phyloP scores from a whole-genome alignment of 2,329 filamentous ascomycete species.

The Microdochium trichocladiopsis region DNA sequence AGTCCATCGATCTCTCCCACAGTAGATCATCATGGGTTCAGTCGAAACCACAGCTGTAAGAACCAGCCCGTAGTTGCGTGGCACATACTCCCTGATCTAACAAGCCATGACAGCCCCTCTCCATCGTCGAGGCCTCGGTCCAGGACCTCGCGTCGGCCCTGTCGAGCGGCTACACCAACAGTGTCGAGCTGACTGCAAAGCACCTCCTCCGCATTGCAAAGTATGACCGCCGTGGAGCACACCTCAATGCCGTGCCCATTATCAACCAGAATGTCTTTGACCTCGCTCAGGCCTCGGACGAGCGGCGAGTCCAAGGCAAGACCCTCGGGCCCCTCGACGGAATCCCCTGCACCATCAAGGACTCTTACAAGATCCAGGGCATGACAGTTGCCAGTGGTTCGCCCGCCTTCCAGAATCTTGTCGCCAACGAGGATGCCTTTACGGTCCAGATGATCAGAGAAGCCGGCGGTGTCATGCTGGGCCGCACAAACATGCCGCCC shows the following conservation, averaged over 20 bases:
- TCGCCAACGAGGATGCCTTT: slow-evolving; percentile 44
- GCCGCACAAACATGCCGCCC: slow-evolving; percentile 52
- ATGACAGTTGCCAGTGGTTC: slow-evolving; percentile 48
- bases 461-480: slow-evolving; percentile 43
- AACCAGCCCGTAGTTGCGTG: too few species aligned
- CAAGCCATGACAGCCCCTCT: not conserved
- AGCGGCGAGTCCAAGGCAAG: slow-evolving; percentile 27
- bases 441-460: slow-evolving; percentile 37
- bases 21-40: too few species aligned
- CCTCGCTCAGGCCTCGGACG: slow-evolving; percentile 39
- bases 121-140: not conserved
- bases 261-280: slow-evolving; percentile 36
- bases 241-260: slow-evolving; percentile 39
- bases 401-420: slow-evolving; percentile 41
- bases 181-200: slow-evolving; percentile 34
- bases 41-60: too few species aligned
- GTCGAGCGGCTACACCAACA: slow-evolving; percentile 7
- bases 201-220: slow-evolving; percentile 38
- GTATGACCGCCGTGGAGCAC: slow-evolving; percentile 32
- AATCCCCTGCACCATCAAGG: slow-evolving; percentile 51
- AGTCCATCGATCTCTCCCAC: too few species aligned
- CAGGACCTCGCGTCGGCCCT: not conserved
- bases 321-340: slow-evolving; percentile 38
- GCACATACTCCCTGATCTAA: not conserved
- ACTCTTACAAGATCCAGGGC: slow-evolving; percentile 45